phyloP scores from a whole-genome alignment of 805 yeast species.

The Tetrapisispora arboricola region DNA sequence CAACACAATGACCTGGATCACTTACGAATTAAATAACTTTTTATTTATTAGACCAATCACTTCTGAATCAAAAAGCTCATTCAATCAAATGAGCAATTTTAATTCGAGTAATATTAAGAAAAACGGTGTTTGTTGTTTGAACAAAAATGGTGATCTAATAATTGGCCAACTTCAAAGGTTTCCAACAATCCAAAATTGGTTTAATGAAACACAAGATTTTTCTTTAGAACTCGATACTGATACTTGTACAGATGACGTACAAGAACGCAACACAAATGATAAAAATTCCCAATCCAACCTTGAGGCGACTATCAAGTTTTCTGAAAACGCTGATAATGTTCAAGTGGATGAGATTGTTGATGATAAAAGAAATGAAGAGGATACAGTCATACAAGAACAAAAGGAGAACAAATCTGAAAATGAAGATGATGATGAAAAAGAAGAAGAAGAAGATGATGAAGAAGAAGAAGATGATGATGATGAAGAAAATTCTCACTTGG shows the following conservation, averaged over 20 bases:
- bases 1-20: slow-evolving; percentile 28
- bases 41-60: slow-evolving; percentile 24
- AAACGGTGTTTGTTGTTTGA: slow-evolving; percentile 25
- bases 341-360: too few relatives aligned
- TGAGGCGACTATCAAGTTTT: too few relatives aligned
- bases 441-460: slow-evolving; percentile 1
- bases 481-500: slow-evolving; percentile 1
- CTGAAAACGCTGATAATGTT: too few relatives aligned
- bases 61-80: slow-evolving; percentile 12
- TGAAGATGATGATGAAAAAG: background rate
- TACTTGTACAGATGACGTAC: too few relatives aligned
- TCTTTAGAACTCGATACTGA: too few relatives aligned
- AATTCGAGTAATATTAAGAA: slow-evolving; percentile 12
- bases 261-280: too few relatives aligned
- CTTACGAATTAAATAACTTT: slow-evolving; percentile 15
- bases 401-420: background rate
- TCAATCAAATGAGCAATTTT: slow-evolving; percentile 4
- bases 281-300: too few relatives aligned
- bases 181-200: slow-evolving; percentile 15
- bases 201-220: slow-evolving; percentile 5
- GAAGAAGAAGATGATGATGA: slow-evolving; percentile 3
- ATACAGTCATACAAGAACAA: too few relatives aligned
- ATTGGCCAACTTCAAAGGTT: slow-evolving; percentile 23
- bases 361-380: too few relatives aligned
- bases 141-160: slow-evolving; percentile 17